These are phyloP conservation scores for Rhizopogon vesiculosus DNA, from an alignment of 768 basidiomycete genomes.

Conservation along the genomic window DNA sequence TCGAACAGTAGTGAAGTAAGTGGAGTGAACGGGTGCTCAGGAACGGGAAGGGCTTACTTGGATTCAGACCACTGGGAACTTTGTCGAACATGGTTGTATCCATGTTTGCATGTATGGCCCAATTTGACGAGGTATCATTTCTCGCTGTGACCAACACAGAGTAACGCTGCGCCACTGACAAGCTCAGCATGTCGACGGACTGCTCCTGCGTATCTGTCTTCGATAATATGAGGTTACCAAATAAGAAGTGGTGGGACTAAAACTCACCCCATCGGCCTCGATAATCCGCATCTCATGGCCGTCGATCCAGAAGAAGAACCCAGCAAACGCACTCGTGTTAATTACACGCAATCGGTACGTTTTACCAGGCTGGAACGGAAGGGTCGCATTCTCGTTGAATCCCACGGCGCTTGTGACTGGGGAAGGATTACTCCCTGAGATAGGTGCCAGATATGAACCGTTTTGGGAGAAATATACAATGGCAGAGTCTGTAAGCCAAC, in stretches of 20 bases:
- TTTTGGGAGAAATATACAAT: constrained; percentile 84
- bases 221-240: background rate
- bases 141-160: constrained; percentile 89
- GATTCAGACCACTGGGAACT: constrained; percentile 64
- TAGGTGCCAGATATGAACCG: constrained; percentile 61
- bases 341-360: constrained; percentile 88
- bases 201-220: constrained; percentile 76
- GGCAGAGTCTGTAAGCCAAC: constrained; percentile 51
- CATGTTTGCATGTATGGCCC: constrained; percentile 89
- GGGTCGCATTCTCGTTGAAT: constrained; percentile 82
- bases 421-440: constrained; percentile 38
- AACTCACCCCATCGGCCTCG: constrained; percentile 75
- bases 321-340: constrained; percentile 72
- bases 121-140: constrained; percentile 82
- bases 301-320: constrained; percentile 87
- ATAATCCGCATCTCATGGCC: constrained; percentile 84
- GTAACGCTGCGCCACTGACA: constrained; percentile 90
- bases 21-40: background rate
- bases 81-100: constrained; percentile 87
- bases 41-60: constrained; percentile 45
- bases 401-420: constrained; percentile 59
- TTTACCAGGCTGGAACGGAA: constrained; percentile 80
- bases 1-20: background rate
- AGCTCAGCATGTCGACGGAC: constrained; percentile 62
- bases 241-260: background rate